These are phyloP conservation scores for Leccinum rimulosum DNA, from an alignment of 768 basidiomycete species.

Conservation along the genomic window DNA sequence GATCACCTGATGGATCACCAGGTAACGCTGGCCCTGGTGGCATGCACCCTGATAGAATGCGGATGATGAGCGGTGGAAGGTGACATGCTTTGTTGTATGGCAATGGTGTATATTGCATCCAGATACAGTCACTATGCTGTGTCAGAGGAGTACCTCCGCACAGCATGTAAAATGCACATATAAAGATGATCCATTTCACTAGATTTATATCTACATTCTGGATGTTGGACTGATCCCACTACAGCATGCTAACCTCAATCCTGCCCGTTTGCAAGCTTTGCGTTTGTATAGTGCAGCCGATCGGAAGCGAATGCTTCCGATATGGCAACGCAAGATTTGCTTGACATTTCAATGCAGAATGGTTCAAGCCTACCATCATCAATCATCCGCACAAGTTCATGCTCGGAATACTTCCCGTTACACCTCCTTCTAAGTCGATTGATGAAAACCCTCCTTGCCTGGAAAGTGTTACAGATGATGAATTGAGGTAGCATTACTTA, in stretches of 20 bases:
- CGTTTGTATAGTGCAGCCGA: conserved; percentile 15
- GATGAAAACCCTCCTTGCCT: conserved; percentile 36
- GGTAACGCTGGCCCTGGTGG: conserved; percentile 50
- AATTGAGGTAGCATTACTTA: background rate
- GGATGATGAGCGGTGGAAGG: conserved; percentile 61
- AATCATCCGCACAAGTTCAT: conserved; percentile 38
- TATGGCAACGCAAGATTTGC: conserved; percentile 15
- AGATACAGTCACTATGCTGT: background rate
- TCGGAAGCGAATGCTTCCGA: conserved; percentile 26
- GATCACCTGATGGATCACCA: conserved; percentile 39
- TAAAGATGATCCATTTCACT: background rate
- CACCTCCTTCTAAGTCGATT: conserved; percentile 37
- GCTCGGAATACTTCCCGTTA: conserved; percentile 29
- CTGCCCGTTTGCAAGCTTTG: background rate
- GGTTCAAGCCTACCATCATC: conserved; percentile 43
- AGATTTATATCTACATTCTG: background rate
- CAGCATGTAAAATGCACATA: background rate
- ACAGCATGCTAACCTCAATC: background rate
- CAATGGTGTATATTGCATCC: background rate
- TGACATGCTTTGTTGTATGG: conserved; percentile 1
- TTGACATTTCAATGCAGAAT: conserved; percentile 40
- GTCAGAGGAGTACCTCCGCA: background rate
- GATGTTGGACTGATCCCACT: background rate
- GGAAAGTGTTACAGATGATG: background rate
- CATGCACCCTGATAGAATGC: conserved; percentile 82